Conservation (phyloP, 352 stramenopile species). For the Lagenidium sp. region DNA sequence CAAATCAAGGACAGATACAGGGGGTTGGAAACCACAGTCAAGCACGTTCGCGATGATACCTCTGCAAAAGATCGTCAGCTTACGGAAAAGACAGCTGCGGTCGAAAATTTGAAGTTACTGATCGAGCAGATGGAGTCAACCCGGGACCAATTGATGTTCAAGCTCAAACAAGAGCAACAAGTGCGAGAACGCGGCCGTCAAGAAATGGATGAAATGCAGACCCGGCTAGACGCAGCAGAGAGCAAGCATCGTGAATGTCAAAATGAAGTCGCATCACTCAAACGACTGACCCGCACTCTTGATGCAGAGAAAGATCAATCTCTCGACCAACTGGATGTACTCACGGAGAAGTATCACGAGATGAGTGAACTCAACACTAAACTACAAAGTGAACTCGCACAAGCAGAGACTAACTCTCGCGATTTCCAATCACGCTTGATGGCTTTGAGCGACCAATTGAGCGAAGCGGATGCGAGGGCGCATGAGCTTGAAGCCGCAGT, state of each 20-base stretch:
- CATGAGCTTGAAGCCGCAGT: conserved; percentile 29
- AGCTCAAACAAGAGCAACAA: conserved; percentile 67
- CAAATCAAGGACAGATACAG: conserved; percentile 43
- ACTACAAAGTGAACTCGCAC: conserved; percentile 25
- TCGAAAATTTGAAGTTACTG: conserved; percentile 64
- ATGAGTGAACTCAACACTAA: conserved; percentile 36
- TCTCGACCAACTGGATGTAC: conserved; percentile 52
- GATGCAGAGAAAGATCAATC: conserved; percentile 68
- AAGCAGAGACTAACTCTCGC: conserved; percentile 19
- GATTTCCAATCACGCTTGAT: conserved; percentile 53
- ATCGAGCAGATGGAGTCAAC: conserved; percentile 79
- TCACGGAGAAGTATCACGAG: conserved; percentile 68
- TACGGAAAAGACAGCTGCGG: conserved; percentile 53
- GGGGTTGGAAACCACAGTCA: conserved; percentile 40
- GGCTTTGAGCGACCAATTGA: conserved; percentile 47
- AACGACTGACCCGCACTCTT: conserved; percentile 54
- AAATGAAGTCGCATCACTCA: conserved; percentile 45
- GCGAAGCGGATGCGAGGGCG: conserved; percentile 36
- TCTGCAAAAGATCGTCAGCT: conserved; percentile 41
- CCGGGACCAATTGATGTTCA: conserved; percentile 70
- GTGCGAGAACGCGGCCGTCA: conserved; percentile 45
- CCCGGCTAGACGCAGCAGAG: conserved; percentile 23
- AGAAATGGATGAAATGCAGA: conserved; percentile 42
- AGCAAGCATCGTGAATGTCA: too few species aligned
- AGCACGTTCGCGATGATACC: conserved; percentile 48